Evolutionary conservation across 352 stramenopile genomes (phyloP), one percentile per base, ranked within the genome.

Genomic region (Globisporangium spinosum): DNA sequence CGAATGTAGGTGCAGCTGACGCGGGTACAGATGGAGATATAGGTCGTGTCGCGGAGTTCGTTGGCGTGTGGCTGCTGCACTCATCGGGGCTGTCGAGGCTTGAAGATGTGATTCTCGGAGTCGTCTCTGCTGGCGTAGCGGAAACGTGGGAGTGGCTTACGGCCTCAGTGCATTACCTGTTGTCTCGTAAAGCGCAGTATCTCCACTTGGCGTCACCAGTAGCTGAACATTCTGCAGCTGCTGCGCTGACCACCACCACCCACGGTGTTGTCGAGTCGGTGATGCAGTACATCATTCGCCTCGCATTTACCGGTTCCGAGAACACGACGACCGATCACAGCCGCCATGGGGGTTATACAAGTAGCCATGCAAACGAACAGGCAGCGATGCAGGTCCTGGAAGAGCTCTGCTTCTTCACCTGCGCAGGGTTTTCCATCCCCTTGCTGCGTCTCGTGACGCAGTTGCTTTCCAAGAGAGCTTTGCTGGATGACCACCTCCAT

Each of bases 231-330:
- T 22, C 43, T 51, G 17, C 17, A 23, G 17, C 2, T 51, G 17
- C 17, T 13, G 34, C 34, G n/a, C n/a, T 55, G n/a, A 29, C 47
- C 47, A 66, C 51, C 9, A 70, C 65, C n/a, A 61, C 67, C 7
- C 67, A 64, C 15, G 15, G 23, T 8, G 8, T 72, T 13, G 67
- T 53, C 7, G 56, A 60, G 13, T 27, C 32, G 10, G 29, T 78
- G 49, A 13, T 78, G 35, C 4, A 32, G 29, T 69, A 76, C 63
- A 51, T 76, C 57, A 55, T 76, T 20, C 70, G 67, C 12, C 55
- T 76, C 27, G 73, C 70, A 12, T 78, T 64, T 43, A 22, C 29
- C 29, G 38, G 59, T 25, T 56, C 58, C 13, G 23, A 15, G 13
- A 23, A 29, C 22, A 13, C 15, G 7, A 40, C 1, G 20, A 51